Conservation (phyloP, 805 yeast species). For the Ogataea chonburiensis region DNA sequence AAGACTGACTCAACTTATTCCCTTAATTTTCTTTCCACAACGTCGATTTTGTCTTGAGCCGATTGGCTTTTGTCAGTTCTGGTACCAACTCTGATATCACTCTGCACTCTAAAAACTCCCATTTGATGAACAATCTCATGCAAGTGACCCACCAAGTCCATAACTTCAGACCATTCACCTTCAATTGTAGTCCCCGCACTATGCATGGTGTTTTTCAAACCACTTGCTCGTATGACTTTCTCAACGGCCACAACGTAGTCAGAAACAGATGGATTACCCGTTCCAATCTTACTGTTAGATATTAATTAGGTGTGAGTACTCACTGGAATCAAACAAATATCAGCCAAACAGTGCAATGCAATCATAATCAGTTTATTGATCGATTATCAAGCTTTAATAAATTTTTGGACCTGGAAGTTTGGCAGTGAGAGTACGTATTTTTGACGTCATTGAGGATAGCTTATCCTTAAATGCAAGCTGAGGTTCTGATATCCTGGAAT, state of each 20-base stretch:
- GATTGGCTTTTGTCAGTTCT: constrained; percentile 72
- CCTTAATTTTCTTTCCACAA: constrained; percentile 54
- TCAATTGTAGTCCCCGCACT: constrained; percentile 87
- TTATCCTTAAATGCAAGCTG: no score
- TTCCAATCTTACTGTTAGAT: constrained; percentile 56
- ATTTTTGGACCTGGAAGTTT: background rate
- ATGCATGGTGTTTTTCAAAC: constrained; percentile 68
- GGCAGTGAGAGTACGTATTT: no score
- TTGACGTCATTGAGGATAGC: no score
- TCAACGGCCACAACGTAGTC: constrained; percentile 76
- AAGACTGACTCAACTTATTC: no score
- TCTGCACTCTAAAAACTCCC: constrained; percentile 78
- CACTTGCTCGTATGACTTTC: constrained; percentile 56
- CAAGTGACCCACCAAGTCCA: constrained; percentile 71
- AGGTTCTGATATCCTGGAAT: no score
- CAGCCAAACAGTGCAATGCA: constrained; percentile 71
- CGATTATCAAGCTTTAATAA: no score
- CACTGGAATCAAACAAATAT: constrained; percentile 81
- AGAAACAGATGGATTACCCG: constrained; percentile 73
- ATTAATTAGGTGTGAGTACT: constrained; percentile 27
- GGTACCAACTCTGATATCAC: constrained; percentile 85
- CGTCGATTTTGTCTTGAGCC: constrained; percentile 68
- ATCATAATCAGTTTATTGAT: no score
- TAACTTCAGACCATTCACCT: constrained; percentile 92
- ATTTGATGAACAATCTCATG: constrained; percentile 70